Conservation (phyloP, 148 eudicot species). For the Amaranthus cruentus region DNA sequence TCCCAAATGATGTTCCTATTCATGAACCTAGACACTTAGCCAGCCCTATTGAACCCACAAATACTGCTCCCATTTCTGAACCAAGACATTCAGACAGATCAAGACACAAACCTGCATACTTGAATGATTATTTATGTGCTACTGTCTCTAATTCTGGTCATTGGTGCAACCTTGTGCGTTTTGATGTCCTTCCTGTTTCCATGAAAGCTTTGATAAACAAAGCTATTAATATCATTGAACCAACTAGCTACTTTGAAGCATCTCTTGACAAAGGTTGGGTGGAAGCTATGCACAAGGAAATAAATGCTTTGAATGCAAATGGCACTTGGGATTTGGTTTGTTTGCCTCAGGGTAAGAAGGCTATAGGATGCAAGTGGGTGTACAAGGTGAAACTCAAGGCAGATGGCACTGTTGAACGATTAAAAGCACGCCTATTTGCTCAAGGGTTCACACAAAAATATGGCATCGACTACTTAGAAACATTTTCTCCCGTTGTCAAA, state of each 20-base stretch:
- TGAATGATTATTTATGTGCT: not conserved
- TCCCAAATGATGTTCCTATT: not conserved
- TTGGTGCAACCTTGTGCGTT: not conserved
- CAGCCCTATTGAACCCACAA: not conserved
- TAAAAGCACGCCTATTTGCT: not conserved
- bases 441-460: not conserved
- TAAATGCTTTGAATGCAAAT: not conserved
- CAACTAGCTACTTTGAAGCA: not conserved
- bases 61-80: rapidly evolving
- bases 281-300: not conserved
- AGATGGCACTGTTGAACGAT: not conserved
- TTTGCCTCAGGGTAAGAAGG: not conserved
- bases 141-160: not conserved
- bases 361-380: not conserved
- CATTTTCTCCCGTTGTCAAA: not conserved
- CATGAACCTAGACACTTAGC: not conserved
- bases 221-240: not conserved
- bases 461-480: not conserved
- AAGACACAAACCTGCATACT: no score
- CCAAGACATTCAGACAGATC: no score
- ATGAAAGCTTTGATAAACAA: not conserved
- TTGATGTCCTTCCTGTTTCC: not conserved
- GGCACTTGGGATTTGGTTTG: not conserved
- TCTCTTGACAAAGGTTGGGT: not conserved
- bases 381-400: not conserved